Conservation (phyloP, 345 rosid species). For the Rhodomyrtus tomentosa region DNA sequence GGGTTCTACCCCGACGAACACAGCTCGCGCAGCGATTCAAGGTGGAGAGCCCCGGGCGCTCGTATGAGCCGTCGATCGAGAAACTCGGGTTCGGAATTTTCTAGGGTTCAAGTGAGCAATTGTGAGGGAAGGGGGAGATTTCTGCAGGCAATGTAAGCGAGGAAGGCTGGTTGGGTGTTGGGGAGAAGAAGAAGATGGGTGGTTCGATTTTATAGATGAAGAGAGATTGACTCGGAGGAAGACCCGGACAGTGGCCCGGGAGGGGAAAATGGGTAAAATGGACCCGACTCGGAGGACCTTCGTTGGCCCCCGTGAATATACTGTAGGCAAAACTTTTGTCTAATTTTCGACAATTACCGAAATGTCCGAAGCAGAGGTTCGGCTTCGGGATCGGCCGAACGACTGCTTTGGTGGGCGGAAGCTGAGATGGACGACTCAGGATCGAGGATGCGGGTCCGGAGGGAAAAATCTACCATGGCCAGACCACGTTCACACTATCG, state of each 20-base stretch:
- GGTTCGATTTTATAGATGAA: not conserved
- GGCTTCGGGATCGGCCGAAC: too few relatives aligned
- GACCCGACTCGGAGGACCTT: not conserved
- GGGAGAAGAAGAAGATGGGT: not conserved
- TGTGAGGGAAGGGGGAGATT: not conserved
- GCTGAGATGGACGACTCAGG: too few relatives aligned
- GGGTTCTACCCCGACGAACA: slow-evolving; percentile 13
- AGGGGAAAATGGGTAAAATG: not conserved
- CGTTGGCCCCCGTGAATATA: too few relatives aligned
- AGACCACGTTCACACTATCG: too few relatives aligned
- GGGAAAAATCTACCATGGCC: too few relatives aligned
- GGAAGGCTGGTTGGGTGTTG: not conserved
- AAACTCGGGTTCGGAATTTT: not conserved
- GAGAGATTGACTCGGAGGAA: not conserved
- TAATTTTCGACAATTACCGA: too few relatives aligned
- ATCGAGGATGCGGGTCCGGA: too few relatives aligned
- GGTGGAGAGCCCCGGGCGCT: not conserved
- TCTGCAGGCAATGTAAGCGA: not conserved
- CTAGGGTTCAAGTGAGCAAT: not conserved
- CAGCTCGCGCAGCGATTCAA: not conserved
- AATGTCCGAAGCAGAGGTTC: too few relatives aligned
- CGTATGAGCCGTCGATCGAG: not conserved
- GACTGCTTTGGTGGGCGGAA: too few relatives aligned
- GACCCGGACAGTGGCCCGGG: not conserved
- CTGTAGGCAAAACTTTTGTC: too few relatives aligned